A percentile compares a stretch with the other conserved stretches of the same genome.
These are phyloP conservation scores for Fusarium chuoi DNA, from an alignment of 2,329 filamentous ascomycete genomes.

Conservation along the genomic window DNA sequence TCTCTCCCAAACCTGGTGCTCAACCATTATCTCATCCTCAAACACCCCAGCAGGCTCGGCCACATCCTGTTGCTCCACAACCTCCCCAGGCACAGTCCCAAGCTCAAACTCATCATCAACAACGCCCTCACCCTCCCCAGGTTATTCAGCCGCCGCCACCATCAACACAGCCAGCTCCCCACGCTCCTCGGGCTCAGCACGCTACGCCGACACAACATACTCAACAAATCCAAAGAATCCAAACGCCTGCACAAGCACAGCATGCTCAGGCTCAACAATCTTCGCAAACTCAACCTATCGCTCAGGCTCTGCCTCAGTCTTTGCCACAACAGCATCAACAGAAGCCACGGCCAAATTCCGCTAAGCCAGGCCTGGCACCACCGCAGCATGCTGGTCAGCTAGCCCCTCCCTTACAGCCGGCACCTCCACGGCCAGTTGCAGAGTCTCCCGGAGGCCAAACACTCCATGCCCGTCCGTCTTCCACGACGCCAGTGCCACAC, in stretches of 20 bases:
- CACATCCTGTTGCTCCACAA: conserved; percentile 33
- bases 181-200: conserved; percentile 34
- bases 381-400: conserved; percentile 51
- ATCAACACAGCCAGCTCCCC: conserved; percentile 29
- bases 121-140: conserved; percentile 29
- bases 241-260: conserved; percentile 19
- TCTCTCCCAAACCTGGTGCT: conserved; percentile 32
- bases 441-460: conserved; percentile 34
- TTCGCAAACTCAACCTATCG: conserved; percentile 31
- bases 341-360: conserved; percentile 39
- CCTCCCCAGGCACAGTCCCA: conserved; percentile 34
- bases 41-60: conserved; percentile 36
- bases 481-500: conserved; percentile 49
- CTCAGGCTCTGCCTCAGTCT: conserved; percentile 32
- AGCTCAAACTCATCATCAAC: conserved; percentile 29
- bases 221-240: conserved; percentile 36
- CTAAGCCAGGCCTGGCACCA: conserved; percentile 48
- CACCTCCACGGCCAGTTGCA: conserved; percentile 42
- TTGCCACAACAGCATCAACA: conserved; percentile 35
- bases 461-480: conserved; percentile 46
- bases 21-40: conserved; percentile 40
- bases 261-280: conserved; percentile 24
- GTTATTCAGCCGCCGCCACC: conserved; percentile 7
- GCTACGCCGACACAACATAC: conserved; percentile 31
- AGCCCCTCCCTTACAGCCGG: conserved; percentile 50